phyloP scores from a whole-genome alignment of 1,139 yeast genomes.

The Debaryomyces nepalensis region DNA sequence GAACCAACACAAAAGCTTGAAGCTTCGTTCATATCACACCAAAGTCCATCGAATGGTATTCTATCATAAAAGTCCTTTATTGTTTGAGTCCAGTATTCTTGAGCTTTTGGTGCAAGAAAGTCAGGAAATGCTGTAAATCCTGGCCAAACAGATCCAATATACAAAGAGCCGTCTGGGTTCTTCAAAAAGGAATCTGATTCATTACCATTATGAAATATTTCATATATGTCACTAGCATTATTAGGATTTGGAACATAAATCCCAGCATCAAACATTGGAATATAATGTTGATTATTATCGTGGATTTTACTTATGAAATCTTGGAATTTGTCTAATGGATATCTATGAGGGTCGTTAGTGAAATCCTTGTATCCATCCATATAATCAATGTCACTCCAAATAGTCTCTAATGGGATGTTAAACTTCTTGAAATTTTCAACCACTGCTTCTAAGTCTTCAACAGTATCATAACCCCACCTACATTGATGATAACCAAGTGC shows the following conservation, averaged over 20 bases:
- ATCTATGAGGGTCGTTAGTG: conserved; percentile 32
- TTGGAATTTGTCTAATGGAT: conserved; percentile 25
- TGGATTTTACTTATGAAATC: conserved; percentile 30
- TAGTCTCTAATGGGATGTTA: conserved; percentile 28
- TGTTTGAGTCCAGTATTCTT: conserved; percentile 29
- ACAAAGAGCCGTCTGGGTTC: conserved; percentile 33
- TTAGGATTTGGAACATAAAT: conserved; percentile 32
- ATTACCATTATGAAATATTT: conserved; percentile 29
- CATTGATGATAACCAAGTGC: conserved; percentile 30
- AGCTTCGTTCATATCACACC: conserved; percentile 43
- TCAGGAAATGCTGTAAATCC: conserved; percentile 40
- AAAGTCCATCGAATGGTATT: conserved; percentile 35
- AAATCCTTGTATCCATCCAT: conserved; percentile 36
- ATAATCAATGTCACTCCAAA: conserved; percentile 30
- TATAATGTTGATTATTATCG: conserved; percentile 29
- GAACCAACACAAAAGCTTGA: conserved; percentile 39
- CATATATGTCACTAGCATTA: conserved; percentile 28
- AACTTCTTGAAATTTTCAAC: conserved; percentile 25
- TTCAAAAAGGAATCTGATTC: conserved; percentile 31
- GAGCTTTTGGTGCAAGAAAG: conserved; percentile 29
- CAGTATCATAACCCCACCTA: conserved; percentile 28
- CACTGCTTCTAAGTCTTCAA: conserved; percentile 23
- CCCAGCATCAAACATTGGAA: conserved; percentile 41
- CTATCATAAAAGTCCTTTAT: conserved; percentile 27
- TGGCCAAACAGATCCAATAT: conserved; percentile 32